phyloP scores from a whole-genome alignment of 192 early-diverging fungal species.

The Backusella liffmaniae region DNA sequence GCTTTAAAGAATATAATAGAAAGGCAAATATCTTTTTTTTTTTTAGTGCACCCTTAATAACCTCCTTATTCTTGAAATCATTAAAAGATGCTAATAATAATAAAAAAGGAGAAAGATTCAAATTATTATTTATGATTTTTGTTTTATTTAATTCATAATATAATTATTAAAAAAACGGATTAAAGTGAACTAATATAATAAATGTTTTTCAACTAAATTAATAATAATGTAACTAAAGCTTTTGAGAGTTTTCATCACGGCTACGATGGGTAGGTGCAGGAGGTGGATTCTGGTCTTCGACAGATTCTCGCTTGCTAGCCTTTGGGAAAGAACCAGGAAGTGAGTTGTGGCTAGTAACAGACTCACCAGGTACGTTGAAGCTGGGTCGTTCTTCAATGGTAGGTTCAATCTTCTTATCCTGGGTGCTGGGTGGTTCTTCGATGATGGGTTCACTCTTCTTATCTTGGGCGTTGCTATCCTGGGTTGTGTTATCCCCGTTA shows the following conservation, averaged over 20 bases:
- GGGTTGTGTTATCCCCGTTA: not conserved
- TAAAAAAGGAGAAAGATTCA: not conserved
- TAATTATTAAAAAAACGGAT: not conserved
- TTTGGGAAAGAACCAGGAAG: slow-evolving; percentile 1
- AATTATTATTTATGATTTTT: not conserved
- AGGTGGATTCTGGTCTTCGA: not conserved
- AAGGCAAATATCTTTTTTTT: not conserved
- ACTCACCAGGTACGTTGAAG: not conserved
- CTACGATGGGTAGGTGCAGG: not conserved
- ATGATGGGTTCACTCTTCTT: not conserved
- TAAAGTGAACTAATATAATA: slow-evolving; percentile 1
- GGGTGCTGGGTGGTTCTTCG: not conserved
- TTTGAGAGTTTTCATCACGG: not conserved
- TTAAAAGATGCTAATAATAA: not conserved
- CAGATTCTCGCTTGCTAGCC: not conserved
- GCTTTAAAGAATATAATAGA: not conserved
- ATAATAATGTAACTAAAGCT: not conserved
- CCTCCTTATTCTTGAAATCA: not conserved
- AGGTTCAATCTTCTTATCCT: not conserved
- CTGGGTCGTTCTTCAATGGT: not conserved
- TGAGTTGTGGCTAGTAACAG: not conserved
- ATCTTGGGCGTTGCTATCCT: not conserved
- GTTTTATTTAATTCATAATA: not conserved
- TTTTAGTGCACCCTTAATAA: not conserved
- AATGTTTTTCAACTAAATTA: not conserved